phyloP scores from a whole-genome alignment of 1,284 basidiomycete genomes.

The Trametes versicolor region DNA sequence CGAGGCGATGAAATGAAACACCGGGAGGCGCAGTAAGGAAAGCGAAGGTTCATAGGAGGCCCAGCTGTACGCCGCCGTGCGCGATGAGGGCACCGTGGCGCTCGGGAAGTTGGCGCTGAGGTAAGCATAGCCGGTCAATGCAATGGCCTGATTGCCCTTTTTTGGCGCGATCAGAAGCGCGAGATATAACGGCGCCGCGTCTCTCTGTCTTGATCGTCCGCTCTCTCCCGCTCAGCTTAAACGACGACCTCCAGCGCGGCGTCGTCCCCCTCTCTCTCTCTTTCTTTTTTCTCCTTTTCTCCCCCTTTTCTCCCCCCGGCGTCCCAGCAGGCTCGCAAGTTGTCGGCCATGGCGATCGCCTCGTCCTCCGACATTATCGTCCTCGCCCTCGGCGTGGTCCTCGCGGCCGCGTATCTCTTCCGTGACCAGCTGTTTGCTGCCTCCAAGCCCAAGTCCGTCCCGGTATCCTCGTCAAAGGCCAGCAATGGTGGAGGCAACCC shows the following conservation, averaged over 20 bases:
- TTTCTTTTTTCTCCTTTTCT: conserved; percentile 25
- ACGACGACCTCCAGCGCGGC: conserved; percentile 16
- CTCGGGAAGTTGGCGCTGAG: conserved; percentile 16
- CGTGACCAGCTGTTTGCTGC: conserved; percentile 77
- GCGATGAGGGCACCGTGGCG: not conserved
- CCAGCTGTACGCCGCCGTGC: too few relatives aligned
- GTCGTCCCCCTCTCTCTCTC: conserved; percentile 24
- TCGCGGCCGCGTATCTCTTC: conserved; percentile 83
- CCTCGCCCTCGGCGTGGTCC: conserved; percentile 72
- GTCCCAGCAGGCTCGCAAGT: conserved; percentile 42
- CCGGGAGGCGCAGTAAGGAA: too few relatives aligned
- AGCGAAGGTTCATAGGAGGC: too few relatives aligned
- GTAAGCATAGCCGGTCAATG: conserved; percentile 18
- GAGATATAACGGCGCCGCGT: conserved; percentile 26
- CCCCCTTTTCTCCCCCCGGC: conserved; percentile 19
- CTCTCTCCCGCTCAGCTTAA: conserved; percentile 10
- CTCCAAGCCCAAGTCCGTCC: conserved; percentile 64
- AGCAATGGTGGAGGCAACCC: conserved; percentile 80
- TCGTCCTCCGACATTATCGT: conserved; percentile 73
- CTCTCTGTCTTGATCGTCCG: conserved; percentile 2
- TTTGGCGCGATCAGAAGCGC: conserved; percentile 11
- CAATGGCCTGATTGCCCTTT: conserved; percentile 24
- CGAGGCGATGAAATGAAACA: too few relatives aligned
- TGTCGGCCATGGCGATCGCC: conserved; percentile 55
- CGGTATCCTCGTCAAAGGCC: conserved; percentile 55